Conservation (phyloP, 208 protist genomes). For the Naegleria gruberi region DNA sequence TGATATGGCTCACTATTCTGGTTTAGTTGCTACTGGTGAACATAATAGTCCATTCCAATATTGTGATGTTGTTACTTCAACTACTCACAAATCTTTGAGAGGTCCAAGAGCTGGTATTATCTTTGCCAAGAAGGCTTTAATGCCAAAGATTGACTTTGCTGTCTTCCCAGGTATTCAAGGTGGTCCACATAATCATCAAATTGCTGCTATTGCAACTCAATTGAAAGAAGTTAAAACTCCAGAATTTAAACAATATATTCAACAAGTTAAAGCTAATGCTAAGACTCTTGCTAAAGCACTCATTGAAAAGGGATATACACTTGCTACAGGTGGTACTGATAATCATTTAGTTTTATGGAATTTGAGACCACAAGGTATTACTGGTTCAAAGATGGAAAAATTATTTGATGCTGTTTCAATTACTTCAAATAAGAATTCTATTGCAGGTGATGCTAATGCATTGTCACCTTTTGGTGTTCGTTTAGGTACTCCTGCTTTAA, state of each 20-base stretch:
- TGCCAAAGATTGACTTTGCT: constrained; percentile 92
- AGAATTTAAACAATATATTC: constrained; percentile 84
- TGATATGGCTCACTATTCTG: constrained; percentile 97
- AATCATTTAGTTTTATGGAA: constrained; percentile 97
- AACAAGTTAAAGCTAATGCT: constrained; percentile 80
- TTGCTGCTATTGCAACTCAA: constrained; percentile 89
- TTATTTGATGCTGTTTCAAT: constrained; percentile 76
- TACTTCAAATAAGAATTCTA: constrained; percentile 93
- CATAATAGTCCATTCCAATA: constrained; percentile 81
- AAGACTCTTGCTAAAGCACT: constrained; percentile 64
- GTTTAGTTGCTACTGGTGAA: constrained; percentile 75
- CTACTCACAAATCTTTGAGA: constrained; percentile 98
- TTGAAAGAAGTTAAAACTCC: constrained; percentile 79
- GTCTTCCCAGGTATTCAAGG: constrained; percentile 97
- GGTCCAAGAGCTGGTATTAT: constrained; percentile 96
- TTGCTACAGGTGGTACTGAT: constrained; percentile 91
- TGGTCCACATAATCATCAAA: constrained; percentile 95
- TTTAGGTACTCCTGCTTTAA: constrained; percentile 88
- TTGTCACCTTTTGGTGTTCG: constrained; percentile 84
- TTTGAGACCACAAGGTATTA: constrained; percentile 79
- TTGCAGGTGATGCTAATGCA: constrained; percentile 85
- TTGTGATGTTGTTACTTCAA: constrained; percentile 98
- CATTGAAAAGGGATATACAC: constrained; percentile 63
- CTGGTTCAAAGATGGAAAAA: constrained; percentile 92
- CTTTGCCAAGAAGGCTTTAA: constrained; percentile 68